These are phyloP conservation scores for Neurospora crassa DNA, from an alignment of 2,329 filamentous ascomycete species.

Conservation along the genomic window DNA sequence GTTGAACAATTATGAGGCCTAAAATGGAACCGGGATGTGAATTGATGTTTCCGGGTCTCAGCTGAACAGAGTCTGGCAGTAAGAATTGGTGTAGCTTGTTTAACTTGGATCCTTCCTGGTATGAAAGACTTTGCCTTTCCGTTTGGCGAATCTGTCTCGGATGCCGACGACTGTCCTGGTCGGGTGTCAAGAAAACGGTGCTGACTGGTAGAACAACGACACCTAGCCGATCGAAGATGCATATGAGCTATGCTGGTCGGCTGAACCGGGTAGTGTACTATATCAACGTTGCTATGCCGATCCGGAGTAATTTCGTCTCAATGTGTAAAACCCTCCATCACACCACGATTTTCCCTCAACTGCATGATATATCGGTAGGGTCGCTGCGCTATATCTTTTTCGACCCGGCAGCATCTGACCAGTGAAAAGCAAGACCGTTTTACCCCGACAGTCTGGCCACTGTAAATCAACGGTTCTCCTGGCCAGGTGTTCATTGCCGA, in stretches of 20 bases:
- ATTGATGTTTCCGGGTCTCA: no score
- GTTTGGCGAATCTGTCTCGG: not conserved
- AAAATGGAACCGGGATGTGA: constrained; percentile 6
- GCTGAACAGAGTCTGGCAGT: no score
- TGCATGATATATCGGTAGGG: not conserved
- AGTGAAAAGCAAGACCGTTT: not conserved
- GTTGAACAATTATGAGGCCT: not conserved
- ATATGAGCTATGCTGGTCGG: no score
- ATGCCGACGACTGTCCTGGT: not conserved
- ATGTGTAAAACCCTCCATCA: not conserved
- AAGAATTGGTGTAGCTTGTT: no score
- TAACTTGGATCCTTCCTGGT: no score
- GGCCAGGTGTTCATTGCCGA: not conserved
- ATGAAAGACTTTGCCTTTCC: not conserved
- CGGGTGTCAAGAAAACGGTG: not conserved
- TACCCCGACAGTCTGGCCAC: not conserved
- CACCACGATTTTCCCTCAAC: not conserved
- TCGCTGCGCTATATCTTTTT: not conserved
- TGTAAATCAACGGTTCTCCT: not conserved
- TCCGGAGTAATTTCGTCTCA: not conserved
- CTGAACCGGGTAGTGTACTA: not conserved
- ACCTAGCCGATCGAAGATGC: not conserved
- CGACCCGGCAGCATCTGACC: not conserved
- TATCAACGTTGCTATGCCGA: not conserved
- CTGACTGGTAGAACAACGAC: not conserved